phyloP scores from a whole-genome alignment of 2,329 filamentous ascomycete species.

The Pestalotiopsis sp. region DNA sequence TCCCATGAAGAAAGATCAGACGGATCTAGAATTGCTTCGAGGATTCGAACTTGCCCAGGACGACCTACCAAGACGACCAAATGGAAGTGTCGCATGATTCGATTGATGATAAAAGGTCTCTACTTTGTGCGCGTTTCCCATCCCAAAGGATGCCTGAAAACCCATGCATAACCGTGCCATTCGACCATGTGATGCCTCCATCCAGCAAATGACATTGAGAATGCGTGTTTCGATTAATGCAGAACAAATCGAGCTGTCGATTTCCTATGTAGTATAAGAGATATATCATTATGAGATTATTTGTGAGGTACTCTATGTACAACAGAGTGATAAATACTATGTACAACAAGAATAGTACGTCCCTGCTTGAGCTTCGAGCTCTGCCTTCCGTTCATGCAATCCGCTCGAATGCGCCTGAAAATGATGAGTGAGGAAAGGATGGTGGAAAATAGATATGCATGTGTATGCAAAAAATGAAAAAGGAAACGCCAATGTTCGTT shows the following conservation, averaged over 20 bases:
- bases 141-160: no score
- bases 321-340: not conserved
- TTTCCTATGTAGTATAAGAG: not conserved
- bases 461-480: not conserved
- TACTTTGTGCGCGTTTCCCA: no score
- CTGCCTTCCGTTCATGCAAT: not conserved
- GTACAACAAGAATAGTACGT: not conserved
- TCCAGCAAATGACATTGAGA: no score
- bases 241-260: no score
- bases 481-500: not conserved
- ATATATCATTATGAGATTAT: not conserved
- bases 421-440: not conserved
- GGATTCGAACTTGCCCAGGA: no score
- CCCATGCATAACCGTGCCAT: not conserved
- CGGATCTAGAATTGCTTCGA: no score
- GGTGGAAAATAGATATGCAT: not conserved
- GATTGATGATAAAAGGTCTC: no score
- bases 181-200: not conserved
- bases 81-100: no score
- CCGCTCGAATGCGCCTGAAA: not conserved
- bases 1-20: no score
- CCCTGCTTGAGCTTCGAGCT: not conserved
- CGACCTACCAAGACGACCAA: no score
- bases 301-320: not conserved
- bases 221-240: no score